Conservation (phyloP, 1,284 basidiomycete species). For the Ceraceosorus guamensis region DNA sequence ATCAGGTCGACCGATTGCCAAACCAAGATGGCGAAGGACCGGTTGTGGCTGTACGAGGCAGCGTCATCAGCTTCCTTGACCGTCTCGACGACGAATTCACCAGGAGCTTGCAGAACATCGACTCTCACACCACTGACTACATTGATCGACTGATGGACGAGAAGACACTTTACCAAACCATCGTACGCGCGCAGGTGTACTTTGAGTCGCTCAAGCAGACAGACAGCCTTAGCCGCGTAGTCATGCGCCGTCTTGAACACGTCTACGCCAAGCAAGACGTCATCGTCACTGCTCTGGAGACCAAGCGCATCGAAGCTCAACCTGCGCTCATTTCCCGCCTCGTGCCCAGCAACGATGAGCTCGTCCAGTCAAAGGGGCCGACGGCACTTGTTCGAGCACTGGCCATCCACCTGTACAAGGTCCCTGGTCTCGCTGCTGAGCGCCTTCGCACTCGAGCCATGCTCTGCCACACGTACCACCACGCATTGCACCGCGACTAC, state of each 20-base stretch:
- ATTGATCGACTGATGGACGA: conserved; percentile 81
- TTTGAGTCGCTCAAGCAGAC: conserved; percentile 52
- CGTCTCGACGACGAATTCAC: conserved; percentile 98
- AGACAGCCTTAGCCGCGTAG: conserved; percentile 57
- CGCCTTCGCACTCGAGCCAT: conserved; percentile 85
- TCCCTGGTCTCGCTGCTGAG: conserved; percentile 66
- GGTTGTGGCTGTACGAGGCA: conserved; percentile 41
- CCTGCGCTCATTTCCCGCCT: conserved; percentile 32
- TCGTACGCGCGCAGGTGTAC: conserved; percentile 81
- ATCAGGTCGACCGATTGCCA: conserved; percentile 75
- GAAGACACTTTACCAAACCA: conserved; percentile 84
- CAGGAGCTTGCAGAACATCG: conserved; percentile 93
- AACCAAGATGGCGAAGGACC: conserved; percentile 50
- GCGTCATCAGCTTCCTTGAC: conserved; percentile 65
- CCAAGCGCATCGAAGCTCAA: conserved; percentile 45
- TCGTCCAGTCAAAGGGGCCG: conserved; percentile 46
- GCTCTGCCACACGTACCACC: conserved; percentile 87
- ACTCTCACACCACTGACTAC: conserved; percentile 97
- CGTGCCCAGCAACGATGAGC: conserved; percentile 26
- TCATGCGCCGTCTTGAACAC: conserved; percentile 93
- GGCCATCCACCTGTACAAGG: conserved; percentile 88
- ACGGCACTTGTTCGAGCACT: conserved; percentile 75
- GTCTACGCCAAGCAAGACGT: conserved; percentile 92
- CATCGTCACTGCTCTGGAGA: conserved; percentile 83
- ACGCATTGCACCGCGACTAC: conserved; percentile 93